Conservation (phyloP, 1,284 basidiomycete genomes). For the Microbotryum silenes-acaulis region DNA sequence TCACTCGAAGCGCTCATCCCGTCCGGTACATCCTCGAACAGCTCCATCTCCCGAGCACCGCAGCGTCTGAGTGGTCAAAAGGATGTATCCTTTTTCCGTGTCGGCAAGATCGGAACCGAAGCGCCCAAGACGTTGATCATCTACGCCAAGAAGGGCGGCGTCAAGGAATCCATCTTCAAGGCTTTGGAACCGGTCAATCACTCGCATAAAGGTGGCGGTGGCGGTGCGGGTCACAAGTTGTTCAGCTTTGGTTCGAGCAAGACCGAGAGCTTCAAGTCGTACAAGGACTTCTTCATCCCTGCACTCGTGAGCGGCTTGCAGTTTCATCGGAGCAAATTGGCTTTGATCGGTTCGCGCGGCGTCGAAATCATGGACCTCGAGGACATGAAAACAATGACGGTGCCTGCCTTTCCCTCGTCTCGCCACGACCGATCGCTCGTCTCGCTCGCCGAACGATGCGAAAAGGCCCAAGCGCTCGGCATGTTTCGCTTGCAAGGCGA, state of each 20-base stretch:
- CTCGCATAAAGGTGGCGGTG: slow-evolving; percentile 58
- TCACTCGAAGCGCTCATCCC: slow-evolving; percentile 93
- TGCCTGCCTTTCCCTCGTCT: slow-evolving; percentile 54
- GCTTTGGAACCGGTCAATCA: slow-evolving; percentile 88
- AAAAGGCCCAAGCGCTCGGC: slow-evolving; percentile 68
- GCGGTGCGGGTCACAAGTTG: slow-evolving; percentile 57
- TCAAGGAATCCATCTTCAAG: slow-evolving; percentile 82
- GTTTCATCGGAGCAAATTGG: slow-evolving; percentile 84
- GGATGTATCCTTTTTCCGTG: slow-evolving; percentile 90
- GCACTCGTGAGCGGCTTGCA: slow-evolving; percentile 81
- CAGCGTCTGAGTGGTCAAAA: slow-evolving; percentile 80
- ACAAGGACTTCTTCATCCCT: slow-evolving; percentile 78
- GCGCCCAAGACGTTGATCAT: slow-evolving; percentile 67
- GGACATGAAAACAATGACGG: slow-evolving; percentile 50
- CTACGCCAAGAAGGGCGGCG: slow-evolving; percentile 87
- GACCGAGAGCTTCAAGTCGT: slow-evolving; percentile 85
- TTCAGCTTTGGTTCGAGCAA: slow-evolving; percentile 56
- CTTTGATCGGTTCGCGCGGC: slow-evolving; percentile 64
- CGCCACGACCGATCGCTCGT: slow-evolving; percentile 63
- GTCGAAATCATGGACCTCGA: slow-evolving; percentile 82
- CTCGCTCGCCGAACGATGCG: slow-evolving; percentile 69
- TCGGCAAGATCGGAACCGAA: slow-evolving; percentile 66
- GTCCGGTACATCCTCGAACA: slow-evolving; percentile 49
- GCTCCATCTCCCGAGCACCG: slow-evolving; percentile 45
- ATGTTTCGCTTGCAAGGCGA: slow-evolving; percentile 67